phyloP scores from a whole-genome alignment of 768 basidiomycete genomes.

The Solioccasus polychromus region DNA sequence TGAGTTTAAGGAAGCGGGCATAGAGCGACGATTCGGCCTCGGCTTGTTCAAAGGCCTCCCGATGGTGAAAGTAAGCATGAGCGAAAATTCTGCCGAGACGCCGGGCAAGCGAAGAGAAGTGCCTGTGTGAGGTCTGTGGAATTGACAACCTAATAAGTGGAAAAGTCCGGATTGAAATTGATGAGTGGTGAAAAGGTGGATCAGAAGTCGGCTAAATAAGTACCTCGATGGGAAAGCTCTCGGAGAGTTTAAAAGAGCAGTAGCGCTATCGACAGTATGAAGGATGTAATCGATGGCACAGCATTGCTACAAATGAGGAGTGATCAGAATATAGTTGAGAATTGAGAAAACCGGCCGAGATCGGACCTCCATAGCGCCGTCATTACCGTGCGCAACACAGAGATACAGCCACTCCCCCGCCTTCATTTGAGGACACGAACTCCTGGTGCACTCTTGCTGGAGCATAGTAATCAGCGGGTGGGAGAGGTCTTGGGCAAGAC shows the following conservation, averaged over 20 bases:
- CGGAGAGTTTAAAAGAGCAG: constrained; percentile 86
- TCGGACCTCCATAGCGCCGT: constrained; percentile 79
- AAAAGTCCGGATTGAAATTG: background rate
- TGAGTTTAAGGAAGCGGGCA: constrained; percentile 83
- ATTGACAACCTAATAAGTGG: constrained; percentile 64
- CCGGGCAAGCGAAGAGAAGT: constrained; percentile 86
- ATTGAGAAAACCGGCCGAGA: background rate
- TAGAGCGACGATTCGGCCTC: constrained; percentile 91
- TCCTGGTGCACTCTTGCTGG: constrained; percentile 83
- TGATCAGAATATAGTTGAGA: constrained; percentile 16
- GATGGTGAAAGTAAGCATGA: constrained; percentile 94
- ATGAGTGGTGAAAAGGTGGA: constrained; percentile 23
- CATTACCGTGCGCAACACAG: constrained; percentile 91
- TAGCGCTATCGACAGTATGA: constrained; percentile 91
- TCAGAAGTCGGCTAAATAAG: constrained; percentile 19
- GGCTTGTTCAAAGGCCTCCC: constrained; percentile 85
- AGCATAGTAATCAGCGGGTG: constrained; percentile 82
- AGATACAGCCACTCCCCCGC: constrained; percentile 98
- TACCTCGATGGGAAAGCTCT: constrained; percentile 91
- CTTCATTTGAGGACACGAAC: constrained; percentile 95
- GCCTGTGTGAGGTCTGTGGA: constrained; percentile 75
- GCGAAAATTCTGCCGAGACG: constrained; percentile 94
- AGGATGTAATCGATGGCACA: constrained; percentile 96
- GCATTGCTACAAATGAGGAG: constrained; percentile 61
- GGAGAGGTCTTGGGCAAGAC: constrained; percentile 83